Base-by-base conservation (phyloP, 1,284 basidiomycete genomes). In the Tilletia horrida region DNA sequence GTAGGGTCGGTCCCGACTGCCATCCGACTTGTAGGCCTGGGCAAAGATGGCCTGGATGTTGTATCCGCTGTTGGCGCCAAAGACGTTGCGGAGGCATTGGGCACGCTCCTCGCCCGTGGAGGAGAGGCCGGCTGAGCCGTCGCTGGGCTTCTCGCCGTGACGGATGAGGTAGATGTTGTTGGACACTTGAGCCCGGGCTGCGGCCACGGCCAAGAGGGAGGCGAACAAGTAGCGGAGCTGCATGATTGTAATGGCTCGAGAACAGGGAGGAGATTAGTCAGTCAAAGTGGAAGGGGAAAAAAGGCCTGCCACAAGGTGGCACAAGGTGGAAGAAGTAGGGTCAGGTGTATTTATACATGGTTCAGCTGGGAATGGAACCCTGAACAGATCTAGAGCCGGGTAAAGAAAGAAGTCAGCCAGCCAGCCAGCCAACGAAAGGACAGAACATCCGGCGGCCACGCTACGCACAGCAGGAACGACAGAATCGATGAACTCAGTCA, bases 81-180 rank as follows among this genome's bases (percentile, higher is more conserved):
- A 77, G 13, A 78, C 69, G 42, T 66, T 66, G n/a, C 64, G 52
- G 16, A 70, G 63, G 63, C 69, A 70, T 48, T 70, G 67, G 11
- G 69, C 62, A 11, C 69, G 63, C 23, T 69, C 3, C 52, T 23
- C 18, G 31, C 69, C 69, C 43, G 65, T 52, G n/a, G 35, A 21
- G 43, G 67, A 71, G 18, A 82, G 69, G 9, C 69, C 69, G 14
- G 27, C 29, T 25, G 48, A 62, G 11, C 62, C 61, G 48, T 69
- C 71, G 47, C 76, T 61, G 18, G 73, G 73, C 67, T 82, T 82
- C 71, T 82, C 80, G 29, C 81, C 80, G 55, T 82, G 80, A 1
- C 80, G 76, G 47, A 82, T 75, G 27, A 81, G 65, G 65, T 67
- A 73, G 25, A 63, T 44, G 23, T 57, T n/a, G 45, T 65, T 65